These are phyloP conservation scores for Calcarisporium arbuscula DNA, from an alignment of 2,329 filamentous ascomycete genomes.

Conservation along the genomic window DNA sequence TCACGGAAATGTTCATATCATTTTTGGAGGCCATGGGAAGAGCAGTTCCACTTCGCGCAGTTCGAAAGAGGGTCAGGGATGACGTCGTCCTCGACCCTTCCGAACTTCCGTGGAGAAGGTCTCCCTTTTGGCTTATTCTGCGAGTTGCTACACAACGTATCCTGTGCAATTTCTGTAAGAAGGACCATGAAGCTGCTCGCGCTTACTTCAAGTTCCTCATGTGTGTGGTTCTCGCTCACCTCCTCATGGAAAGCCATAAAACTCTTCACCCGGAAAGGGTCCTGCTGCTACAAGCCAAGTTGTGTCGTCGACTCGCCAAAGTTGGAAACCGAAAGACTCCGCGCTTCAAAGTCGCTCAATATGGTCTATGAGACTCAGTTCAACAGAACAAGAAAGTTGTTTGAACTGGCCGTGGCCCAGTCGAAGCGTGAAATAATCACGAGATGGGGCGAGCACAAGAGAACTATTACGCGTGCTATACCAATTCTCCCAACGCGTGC, in stretches of 20 bases:
- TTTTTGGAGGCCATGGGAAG: conserved; percentile 5
- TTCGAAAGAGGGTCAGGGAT: conserved; percentile 56
- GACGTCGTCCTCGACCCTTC: conserved; percentile 17
- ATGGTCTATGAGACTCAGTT: too few species aligned
- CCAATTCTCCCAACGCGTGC: too few species aligned
- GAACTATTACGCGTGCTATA: too few species aligned
- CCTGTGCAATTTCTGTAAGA: conserved; percentile 1
- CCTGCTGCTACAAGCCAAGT: conserved; percentile 3
- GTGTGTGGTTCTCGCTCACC: conserved; percentile 3
- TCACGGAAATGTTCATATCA: conserved; percentile 6
- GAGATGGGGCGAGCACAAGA: too few species aligned
- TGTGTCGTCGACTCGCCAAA: conserved; percentile 7
- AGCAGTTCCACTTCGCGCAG: conserved; percentile 23
- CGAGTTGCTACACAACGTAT: conserved; percentile 7
- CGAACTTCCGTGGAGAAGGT: conserved; percentile 4
- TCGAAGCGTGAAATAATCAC: too few species aligned
- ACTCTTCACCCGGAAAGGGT: not conserved
- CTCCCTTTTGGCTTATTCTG: conserved; percentile 8
- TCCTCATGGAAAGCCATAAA: conserved; percentile 27
- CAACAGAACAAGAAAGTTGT: too few species aligned
- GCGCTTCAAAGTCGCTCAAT: conserved; percentile 39
- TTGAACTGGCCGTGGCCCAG: too few species aligned
- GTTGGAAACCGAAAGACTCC: conserved; percentile 18
- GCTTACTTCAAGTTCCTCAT: conserved; percentile 8
- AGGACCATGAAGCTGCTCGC: conserved; percentile 24